These are phyloP conservation scores for Simmondsia chinensis DNA, from an alignment of 148 eudicot genomes.

Conservation along the genomic window DNA sequence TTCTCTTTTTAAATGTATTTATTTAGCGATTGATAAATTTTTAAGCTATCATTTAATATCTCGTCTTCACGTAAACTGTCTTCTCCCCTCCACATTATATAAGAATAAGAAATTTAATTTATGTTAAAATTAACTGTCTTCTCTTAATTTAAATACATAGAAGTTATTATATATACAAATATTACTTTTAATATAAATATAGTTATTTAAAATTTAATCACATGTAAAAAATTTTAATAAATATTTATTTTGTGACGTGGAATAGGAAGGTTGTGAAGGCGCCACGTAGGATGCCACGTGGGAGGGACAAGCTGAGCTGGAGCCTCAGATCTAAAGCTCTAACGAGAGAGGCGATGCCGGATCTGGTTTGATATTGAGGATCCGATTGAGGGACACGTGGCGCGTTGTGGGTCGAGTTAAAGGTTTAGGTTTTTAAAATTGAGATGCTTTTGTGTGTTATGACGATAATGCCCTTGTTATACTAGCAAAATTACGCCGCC, in stretches of 20 bases:
- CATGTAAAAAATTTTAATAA: not conserved
- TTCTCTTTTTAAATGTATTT: no score
- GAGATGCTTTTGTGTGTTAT: not conserved
- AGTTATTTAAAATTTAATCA: no score
- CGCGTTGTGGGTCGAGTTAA: conserved; percentile 22
- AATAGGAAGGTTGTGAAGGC: conserved; percentile 7
- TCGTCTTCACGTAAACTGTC: no score
- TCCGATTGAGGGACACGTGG: conserved; percentile 57
- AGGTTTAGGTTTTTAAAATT: conserved; percentile 11
- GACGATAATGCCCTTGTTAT: conserved; percentile 2
- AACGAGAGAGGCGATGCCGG: conserved; percentile 13
- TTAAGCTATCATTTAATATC: no score
- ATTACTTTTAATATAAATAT: no score
- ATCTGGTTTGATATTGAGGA: conserved; percentile 25
- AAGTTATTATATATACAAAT: no score
- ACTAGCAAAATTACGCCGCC: not conserved
- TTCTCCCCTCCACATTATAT: no score
- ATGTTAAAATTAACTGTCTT: no score
- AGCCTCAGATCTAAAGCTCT: conserved; percentile 32
- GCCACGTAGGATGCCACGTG: conserved; percentile 18
- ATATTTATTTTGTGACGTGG: conserved; percentile 22
- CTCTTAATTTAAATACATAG: no score
- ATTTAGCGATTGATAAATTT: no score
- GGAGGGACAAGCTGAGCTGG: conserved; percentile 21
- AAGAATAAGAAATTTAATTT: no score